Evolutionary conservation across 192 early-diverging fungal species (phyloP).

Genomic region (Entrophospora sp.): DNA sequence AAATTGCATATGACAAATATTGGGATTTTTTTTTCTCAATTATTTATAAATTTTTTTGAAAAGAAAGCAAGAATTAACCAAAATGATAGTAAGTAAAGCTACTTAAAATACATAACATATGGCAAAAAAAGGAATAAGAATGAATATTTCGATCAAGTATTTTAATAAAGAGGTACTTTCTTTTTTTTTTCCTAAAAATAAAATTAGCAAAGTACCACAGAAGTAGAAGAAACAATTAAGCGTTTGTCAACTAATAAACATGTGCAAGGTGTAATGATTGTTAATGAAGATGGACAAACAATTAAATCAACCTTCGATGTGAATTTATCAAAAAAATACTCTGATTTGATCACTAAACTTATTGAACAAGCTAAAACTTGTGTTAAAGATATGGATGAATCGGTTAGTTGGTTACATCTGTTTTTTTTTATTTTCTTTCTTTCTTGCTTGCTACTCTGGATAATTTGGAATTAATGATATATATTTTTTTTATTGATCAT

Average conservation of each 20-base stretch:
- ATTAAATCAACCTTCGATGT: conserved; percentile 84
- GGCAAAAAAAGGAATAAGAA: too few relatives aligned
- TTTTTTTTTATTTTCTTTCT: not conserved
- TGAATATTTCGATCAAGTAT: too few relatives aligned
- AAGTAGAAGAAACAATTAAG: conserved; percentile 92
- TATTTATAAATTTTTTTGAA: too few relatives aligned
- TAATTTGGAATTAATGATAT: not conserved
- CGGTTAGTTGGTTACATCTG: conserved; percentile 39
- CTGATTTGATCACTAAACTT: conserved; percentile 75
- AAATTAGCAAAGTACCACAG: too few relatives aligned
- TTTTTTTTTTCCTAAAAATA: too few relatives aligned
- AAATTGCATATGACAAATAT: too few relatives aligned
- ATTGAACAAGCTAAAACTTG: conserved; percentile 65
- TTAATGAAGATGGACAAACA: conserved; percentile 85
- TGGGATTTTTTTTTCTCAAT: too few relatives aligned
- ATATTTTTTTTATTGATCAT: not conserved
- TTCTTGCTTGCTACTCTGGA: not conserved
- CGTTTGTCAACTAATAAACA: conserved; percentile 82
- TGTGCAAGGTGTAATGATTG: conserved; percentile 84
- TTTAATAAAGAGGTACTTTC: too few relatives aligned
- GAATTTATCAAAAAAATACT: conserved; percentile 71
- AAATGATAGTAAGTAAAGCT: too few relatives aligned
- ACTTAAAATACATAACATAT: too few relatives aligned
- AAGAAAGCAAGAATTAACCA: too few relatives aligned
- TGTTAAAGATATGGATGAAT: conserved; percentile 73